A percentile compares a stretch with the other conserved stretches of the same genome.
Evolutionary conservation across 768 basidiomycete genomes (phyloP).

Genomic region (Tubosaeta sp.): DNA sequence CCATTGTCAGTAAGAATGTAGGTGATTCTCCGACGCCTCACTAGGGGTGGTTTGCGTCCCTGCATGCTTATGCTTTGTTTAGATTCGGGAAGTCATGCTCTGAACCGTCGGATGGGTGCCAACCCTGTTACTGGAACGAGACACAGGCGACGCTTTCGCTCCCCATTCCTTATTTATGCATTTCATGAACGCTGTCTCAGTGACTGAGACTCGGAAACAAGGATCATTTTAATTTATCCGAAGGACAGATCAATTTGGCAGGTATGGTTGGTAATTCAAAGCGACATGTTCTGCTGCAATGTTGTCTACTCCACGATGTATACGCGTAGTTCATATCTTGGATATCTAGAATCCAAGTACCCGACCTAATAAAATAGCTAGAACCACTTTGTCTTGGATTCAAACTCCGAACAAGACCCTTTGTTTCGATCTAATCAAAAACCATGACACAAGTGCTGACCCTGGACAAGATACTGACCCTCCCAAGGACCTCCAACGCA

Average conservation of each 20-base stretch:
- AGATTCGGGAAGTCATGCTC: conserved; percentile 54
- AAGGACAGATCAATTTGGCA: not conserved
- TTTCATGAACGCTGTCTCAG: not conserved
- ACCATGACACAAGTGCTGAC: conserved; percentile 37
- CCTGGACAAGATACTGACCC: conserved; percentile 33
- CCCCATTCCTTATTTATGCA: not conserved
- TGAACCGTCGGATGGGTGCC: conserved; percentile 22
- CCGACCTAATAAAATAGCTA: not conserved
- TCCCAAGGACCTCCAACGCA: conserved; percentile 50
- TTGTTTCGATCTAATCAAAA: not conserved
- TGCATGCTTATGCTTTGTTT: not conserved
- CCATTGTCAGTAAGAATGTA: conserved; percentile 69
- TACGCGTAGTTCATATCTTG: not conserved
- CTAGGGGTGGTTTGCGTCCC: not conserved
- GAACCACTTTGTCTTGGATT: not conserved
- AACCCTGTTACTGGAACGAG: not conserved
- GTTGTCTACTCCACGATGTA: not conserved
- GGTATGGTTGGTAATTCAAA: not conserved
- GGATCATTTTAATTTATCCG: not conserved
- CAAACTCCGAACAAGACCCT: not conserved
- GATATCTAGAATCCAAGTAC: not conserved
- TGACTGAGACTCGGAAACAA: not conserved
- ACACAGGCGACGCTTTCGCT: not conserved
- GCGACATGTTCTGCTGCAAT: not conserved
- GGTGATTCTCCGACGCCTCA: conserved; percentile 32